Conservation (phyloP, 176 grass and related monocot species). For the Poa annua region DNA sequence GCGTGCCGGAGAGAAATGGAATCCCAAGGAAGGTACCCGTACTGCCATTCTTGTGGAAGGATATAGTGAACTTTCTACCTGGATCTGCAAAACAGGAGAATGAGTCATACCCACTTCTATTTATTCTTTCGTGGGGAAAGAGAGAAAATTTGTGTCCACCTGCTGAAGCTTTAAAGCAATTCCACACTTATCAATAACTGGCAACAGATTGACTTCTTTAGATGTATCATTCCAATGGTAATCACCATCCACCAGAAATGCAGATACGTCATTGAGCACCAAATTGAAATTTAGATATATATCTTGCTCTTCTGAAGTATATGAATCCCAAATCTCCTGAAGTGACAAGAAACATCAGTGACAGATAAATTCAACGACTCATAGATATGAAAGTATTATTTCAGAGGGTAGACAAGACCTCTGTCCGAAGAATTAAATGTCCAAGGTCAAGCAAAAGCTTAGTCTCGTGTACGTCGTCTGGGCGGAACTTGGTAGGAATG, state of each 20-base stretch:
- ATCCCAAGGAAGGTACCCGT: slow-evolving; percentile 88
- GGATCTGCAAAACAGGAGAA: slow-evolving; percentile 62
- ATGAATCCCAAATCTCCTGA: slow-evolving; percentile 87
- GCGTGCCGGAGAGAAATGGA: slow-evolving; percentile 95
- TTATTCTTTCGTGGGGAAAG: slow-evolving; percentile 3
- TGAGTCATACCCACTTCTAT: slow-evolving; percentile 20
- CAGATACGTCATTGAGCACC: slow-evolving; percentile 92
- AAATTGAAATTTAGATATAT: slow-evolving; percentile 97
- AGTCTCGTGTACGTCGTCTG: slow-evolving; percentile 84
- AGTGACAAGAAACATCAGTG: slow-evolving; percentile 47
- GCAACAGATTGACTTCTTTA: slow-evolving; percentile 63
- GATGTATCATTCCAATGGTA: slow-evolving; percentile 70
- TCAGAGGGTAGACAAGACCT: slow-evolving; percentile 51
- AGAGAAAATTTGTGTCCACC: slow-evolving; percentile 41
- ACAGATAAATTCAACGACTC: slow-evolving; percentile 31
- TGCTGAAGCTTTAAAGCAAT: slow-evolving; percentile 95
- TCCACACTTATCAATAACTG: slow-evolving; percentile 95
- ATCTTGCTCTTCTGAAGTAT: slow-evolving; percentile 72
- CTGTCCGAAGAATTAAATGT: slow-evolving; percentile 84
- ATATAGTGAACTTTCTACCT: slow-evolving; percentile 83
- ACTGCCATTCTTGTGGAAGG: slow-evolving; percentile 90
- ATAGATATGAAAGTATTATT: slow-evolving; percentile 35
- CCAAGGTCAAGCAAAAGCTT: slow-evolving; percentile 95
- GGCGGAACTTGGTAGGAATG: slow-evolving; percentile 83
- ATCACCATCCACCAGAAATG: slow-evolving; percentile 96